These are phyloP conservation scores for Lactarius evosmus DNA, from an alignment of 768 basidiomycete genomes.

Conservation along the genomic window DNA sequence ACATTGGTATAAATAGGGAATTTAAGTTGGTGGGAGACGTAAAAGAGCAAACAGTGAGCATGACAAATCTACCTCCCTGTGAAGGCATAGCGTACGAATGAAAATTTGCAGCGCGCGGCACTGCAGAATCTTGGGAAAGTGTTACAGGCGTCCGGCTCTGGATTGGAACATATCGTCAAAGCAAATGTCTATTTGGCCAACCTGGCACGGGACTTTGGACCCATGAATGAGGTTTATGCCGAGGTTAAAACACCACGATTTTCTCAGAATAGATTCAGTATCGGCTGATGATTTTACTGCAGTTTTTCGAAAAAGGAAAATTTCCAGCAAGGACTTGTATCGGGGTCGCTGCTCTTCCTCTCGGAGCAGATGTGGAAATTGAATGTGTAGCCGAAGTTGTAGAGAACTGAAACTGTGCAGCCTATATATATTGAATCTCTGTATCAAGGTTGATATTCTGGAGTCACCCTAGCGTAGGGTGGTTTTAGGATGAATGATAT, in stretches of 20 bases:
- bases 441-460: not conserved
- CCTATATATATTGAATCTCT: not conserved
- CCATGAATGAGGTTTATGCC: conserved; percentile 41
- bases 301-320: conserved; percentile 48
- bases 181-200: conserved; percentile 41
- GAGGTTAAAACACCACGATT: conserved; percentile 31
- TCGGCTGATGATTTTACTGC: not conserved
- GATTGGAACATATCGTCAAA: conserved; percentile 40
- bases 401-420: not conserved
- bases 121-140: conserved; percentile 40
- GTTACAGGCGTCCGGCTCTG: conserved; percentile 40
- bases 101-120: conserved; percentile 35
- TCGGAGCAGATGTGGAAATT: conserved; percentile 56
- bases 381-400: conserved; percentile 53
- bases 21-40: conserved; percentile 39
- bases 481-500: too few species aligned
- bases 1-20: conserved; percentile 37
- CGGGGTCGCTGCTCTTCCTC: conserved; percentile 51
- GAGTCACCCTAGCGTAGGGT: too few species aligned
- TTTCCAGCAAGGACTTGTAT: conserved; percentile 59
- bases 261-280: not conserved
- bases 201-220: conserved; percentile 38
- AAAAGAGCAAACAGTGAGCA: conserved; percentile 39
- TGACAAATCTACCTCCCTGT: not conserved
- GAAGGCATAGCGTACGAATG: not conserved